Percentiles rank a stretch among this genome's conserved stretches.
phyloP scores from a whole-genome alignment of 192 early-diverging fungal genomes.

The Lobulomyces angularis region DNA sequence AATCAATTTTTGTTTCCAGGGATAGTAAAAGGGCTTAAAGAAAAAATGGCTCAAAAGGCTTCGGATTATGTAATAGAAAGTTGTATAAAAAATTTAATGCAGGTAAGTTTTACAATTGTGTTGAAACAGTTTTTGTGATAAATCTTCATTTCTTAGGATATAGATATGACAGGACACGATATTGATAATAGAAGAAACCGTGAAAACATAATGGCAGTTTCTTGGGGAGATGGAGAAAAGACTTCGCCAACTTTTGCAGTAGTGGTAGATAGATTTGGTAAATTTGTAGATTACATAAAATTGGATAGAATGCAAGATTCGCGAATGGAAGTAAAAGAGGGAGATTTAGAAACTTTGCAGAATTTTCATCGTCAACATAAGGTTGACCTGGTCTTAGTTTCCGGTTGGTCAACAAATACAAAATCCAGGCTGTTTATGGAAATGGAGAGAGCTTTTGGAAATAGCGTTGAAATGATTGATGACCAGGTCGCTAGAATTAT shows the following conservation, averaged over 20 bases:
- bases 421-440: slow-evolving; percentile 44
- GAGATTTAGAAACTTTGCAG: slow-evolving; percentile 29
- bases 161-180: slow-evolving; percentile 48
- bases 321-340: slow-evolving; percentile 11
- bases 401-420: slow-evolving; percentile 62
- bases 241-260: slow-evolving; percentile 49
- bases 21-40: slow-evolving; percentile 61
- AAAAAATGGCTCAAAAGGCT: slow-evolving; percentile 60
- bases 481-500: slow-evolving; percentile 83
- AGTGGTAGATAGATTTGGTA: slow-evolving; percentile 65
- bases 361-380: slow-evolving; percentile 43
- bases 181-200: slow-evolving; percentile 26
- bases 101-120: slow-evolving; percentile 11
- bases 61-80: slow-evolving; percentile 54
- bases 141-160: slow-evolving; percentile 28
- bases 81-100: slow-evolving; percentile 52
- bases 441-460: background rate
- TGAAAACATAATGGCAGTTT: slow-evolving; percentile 45
- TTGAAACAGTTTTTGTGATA: background rate
- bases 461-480: slow-evolving; percentile 51
- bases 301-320: slow-evolving; percentile 42
- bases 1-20: slow-evolving; percentile 57
- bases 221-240: slow-evolving; percentile 54
- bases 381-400: slow-evolving; percentile 68
- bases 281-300: slow-evolving; percentile 45